A percentile compares a stretch with the other conserved stretches of the same genome.
phyloP scores from a whole-genome alignment of 306 rosid genomes.

The Dryas drummondii region DNA sequence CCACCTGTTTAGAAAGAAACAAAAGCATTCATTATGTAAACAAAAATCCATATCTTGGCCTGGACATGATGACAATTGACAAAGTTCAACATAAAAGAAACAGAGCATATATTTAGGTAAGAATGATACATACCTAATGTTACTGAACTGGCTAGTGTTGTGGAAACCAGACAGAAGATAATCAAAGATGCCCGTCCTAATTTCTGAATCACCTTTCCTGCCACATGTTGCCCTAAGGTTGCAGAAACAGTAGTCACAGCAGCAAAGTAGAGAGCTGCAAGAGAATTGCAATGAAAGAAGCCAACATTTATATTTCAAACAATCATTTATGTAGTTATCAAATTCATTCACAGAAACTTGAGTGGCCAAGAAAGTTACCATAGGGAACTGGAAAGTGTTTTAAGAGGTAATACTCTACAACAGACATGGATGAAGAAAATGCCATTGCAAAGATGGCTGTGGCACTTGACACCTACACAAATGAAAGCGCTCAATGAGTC shows the following conservation, averaged over 20 bases:
- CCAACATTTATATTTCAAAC: not conserved
- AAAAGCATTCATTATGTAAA: not conserved
- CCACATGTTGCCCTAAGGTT: slow-evolving; percentile 57
- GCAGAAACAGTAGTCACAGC: slow-evolving; percentile 64
- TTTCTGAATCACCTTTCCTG: slow-evolving; percentile 47
- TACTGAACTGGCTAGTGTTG: slow-evolving; percentile 64
- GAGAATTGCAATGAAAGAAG: too few relatives aligned
- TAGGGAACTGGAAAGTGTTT: slow-evolving; percentile 75
- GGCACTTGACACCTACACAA: slow-evolving; percentile 71
- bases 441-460: slow-evolving; percentile 81
- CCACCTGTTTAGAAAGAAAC: slow-evolving; percentile 54
- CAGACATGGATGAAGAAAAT: slow-evolving; percentile 83
- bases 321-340: not conserved
- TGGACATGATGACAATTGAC: not conserved
- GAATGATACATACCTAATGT: slow-evolving; percentile 42
- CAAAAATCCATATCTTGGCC: not conserved
- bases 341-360: not conserved
- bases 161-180: slow-evolving; percentile 63
- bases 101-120: not conserved
- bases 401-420: slow-evolving; percentile 68
- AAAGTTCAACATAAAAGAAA: not conserved
- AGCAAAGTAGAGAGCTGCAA: slow-evolving; percentile 53
- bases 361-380: slow-evolving; percentile 34
- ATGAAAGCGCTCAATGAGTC: not conserved
- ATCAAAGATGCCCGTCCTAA: slow-evolving; percentile 72